phyloP scores from a whole-genome alignment of 2,329 filamentous ascomycete species.

The Coniella lustricola region DNA sequence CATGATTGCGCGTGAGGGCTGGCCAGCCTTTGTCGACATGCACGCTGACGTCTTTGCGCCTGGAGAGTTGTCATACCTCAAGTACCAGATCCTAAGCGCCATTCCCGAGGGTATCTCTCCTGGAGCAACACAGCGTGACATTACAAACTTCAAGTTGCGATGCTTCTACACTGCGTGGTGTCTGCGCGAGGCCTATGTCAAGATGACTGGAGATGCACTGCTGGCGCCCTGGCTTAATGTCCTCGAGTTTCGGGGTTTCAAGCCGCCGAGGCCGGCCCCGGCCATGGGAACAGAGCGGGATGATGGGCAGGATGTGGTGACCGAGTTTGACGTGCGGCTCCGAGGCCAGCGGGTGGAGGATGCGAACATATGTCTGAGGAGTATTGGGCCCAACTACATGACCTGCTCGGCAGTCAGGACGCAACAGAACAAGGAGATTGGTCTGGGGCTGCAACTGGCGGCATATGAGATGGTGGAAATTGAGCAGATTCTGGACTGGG shows the following conservation, averaged over 20 bases:
- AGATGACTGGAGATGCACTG: slow-evolving; percentile 73
- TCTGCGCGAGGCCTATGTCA: slow-evolving; percentile 74
- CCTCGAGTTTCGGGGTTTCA: slow-evolving; percentile 60
- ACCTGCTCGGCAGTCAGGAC: slow-evolving; percentile 44
- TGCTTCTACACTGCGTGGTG: slow-evolving; percentile 75
- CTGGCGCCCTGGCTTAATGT: slow-evolving; percentile 65
- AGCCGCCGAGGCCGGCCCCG: slow-evolving; percentile 38
- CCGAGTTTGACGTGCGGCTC: slow-evolving; percentile 32
- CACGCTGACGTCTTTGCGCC: slow-evolving; percentile 63
- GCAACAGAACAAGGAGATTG: slow-evolving; percentile 29
- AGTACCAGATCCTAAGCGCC: slow-evolving; percentile 31
- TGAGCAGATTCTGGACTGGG: slow-evolving; percentile 39
- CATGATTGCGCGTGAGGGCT: slow-evolving; percentile 53
- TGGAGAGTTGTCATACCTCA: slow-evolving; percentile 56
- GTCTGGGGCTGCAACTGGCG: slow-evolving; percentile 31
- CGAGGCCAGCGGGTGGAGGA: slow-evolving; percentile 31
- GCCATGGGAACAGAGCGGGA: slow-evolving; percentile 18
- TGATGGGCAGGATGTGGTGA: slow-evolving; percentile 28
- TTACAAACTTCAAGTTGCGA: slow-evolving; percentile 57
- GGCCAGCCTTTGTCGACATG: slow-evolving; percentile 61
- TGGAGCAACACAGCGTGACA: slow-evolving; percentile 26
- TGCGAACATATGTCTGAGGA: slow-evolving; percentile 35
- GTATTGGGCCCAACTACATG: slow-evolving; percentile 46
- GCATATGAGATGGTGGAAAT: slow-evolving; percentile 37
- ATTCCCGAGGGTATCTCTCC: slow-evolving; percentile 17